Evolutionary conservation across 805 yeast species (phyloP).

Genomic region (Yarrowia sp.): DNA sequence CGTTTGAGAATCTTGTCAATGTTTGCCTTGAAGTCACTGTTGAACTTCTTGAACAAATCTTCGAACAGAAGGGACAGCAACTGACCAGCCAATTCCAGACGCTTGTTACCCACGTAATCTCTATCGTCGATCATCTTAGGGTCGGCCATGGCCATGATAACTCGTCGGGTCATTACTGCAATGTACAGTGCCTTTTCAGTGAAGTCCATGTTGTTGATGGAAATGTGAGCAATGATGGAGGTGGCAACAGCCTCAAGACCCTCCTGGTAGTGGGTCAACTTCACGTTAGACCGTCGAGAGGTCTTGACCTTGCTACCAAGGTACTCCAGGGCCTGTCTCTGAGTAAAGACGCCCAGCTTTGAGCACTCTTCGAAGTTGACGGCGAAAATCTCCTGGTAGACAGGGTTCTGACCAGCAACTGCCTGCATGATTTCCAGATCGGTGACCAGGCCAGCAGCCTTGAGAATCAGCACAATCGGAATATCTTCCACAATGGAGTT

Average conservation of each 20-base stretch:
- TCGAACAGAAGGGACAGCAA: constrained; percentile 91
- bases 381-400: constrained; percentile 88
- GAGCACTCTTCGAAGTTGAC: constrained; percentile 94
- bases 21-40: constrained; percentile 88
- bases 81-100: constrained; percentile 96
- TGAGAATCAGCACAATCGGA: constrained; percentile 87
- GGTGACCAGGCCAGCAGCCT: constrained; percentile 91
- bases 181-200: constrained; percentile 91
- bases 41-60: constrained; percentile 95
- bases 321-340: constrained; percentile 87
- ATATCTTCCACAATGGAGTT: constrained; percentile 93
- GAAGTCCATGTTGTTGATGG: constrained; percentile 80
- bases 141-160: constrained; percentile 89
- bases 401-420: constrained; percentile 85
- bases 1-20: constrained; percentile 91
- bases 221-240: constrained; percentile 90
- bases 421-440: constrained; percentile 91
- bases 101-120: constrained; percentile 97
- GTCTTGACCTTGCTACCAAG: constrained; percentile 91
- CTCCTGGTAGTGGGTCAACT: constrained; percentile 77
- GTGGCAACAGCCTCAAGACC: constrained; percentile 91
- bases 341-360: constrained; percentile 78
- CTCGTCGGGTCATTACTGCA: constrained; percentile 96
- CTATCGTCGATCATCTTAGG: constrained; percentile 97
- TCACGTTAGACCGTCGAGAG: constrained; percentile 81